phyloP scores from a whole-genome alignment of 1,284 basidiomycete species.

The Fomitiporia mediterranea region DNA sequence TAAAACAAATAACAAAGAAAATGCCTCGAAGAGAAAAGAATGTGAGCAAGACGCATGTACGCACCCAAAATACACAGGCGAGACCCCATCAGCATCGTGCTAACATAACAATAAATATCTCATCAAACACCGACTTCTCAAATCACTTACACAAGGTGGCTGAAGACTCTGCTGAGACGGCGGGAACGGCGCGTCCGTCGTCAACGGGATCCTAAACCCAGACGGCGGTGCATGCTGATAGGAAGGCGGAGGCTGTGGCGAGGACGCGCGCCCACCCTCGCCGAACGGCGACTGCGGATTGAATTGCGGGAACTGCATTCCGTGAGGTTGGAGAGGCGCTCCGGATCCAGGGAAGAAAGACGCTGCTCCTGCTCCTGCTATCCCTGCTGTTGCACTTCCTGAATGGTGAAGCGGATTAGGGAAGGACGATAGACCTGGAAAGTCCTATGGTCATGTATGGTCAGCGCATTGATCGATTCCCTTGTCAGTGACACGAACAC shows the following conservation, averaged over 20 bases:
- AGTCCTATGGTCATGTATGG: too few relatives aligned
- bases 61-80: slow-evolving; percentile 65
- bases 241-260: slow-evolving; percentile 15
- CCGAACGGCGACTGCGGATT: too few relatives aligned
- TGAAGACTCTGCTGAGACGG: slow-evolving; percentile 35
- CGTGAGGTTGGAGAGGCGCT: slow-evolving; percentile 18
- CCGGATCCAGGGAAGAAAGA: slow-evolving; percentile 10
- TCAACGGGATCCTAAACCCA: slow-evolving; percentile 57
- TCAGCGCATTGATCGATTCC: too few relatives aligned
- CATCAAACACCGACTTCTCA: neutral
- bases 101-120: neutral
- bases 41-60: slow-evolving; percentile 32
- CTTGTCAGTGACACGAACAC: too few relatives aligned
- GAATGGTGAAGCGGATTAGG: neutral
- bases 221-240: slow-evolving; percentile 41
- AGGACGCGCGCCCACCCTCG: slow-evolving; percentile 8
- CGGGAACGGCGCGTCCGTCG: slow-evolving; percentile 45
- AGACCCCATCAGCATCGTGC: slow-evolving; percentile 46
- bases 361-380: slow-evolving; percentile 15
- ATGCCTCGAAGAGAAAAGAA: neutral
- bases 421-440: too few relatives aligned
- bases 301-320: slow-evolving; percentile 18
- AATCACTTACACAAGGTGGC: slow-evolving; percentile 37
- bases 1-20: neutral
- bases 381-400: too few relatives aligned